These are phyloP conservation scores for Rhizopus stolonifer DNA, from an alignment of 371 early-diverging fungal genomes.

Conservation along the genomic window DNA sequence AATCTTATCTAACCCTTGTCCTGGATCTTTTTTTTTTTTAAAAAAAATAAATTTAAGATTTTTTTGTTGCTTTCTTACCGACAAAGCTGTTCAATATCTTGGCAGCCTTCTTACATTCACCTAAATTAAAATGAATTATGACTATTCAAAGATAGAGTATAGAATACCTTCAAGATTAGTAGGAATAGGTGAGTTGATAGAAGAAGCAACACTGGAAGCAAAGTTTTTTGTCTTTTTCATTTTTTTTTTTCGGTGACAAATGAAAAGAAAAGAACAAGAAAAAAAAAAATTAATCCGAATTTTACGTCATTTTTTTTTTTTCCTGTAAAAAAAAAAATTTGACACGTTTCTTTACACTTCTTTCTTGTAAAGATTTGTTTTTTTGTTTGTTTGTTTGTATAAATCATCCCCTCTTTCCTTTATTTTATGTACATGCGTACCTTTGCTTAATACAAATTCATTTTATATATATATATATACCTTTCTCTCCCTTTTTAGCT, in stretches of 20 bases:
- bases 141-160: background rate
- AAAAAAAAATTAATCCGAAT: background rate
- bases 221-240: conserved; percentile 27
- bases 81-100: conserved; percentile 77
- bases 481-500: background rate
- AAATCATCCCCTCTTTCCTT: background rate
- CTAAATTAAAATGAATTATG: conserved; percentile 18
- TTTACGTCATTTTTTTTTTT: background rate
- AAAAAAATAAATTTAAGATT: background rate
- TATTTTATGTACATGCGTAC: background rate
- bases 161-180: conserved; percentile 53
- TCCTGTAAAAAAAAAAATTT: background rate
- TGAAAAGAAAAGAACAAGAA: conserved; percentile 3
- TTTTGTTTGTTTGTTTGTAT: background rate
- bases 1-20: conserved; percentile 69
- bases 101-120: conserved; percentile 75
- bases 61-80: conserved; percentile 37
- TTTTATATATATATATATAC: background rate
- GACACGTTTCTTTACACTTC: background rate
- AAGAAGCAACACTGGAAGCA: conserved; percentile 17
- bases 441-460: background rate
- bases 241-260: background rate
- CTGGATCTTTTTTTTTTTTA: conserved; percentile 44
- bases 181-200: conserved; percentile 63
- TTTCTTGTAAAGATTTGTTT: background rate